phyloP scores from a whole-genome alignment of 2,329 filamentous ascomycete species.

The Calonectria honghensis region DNA sequence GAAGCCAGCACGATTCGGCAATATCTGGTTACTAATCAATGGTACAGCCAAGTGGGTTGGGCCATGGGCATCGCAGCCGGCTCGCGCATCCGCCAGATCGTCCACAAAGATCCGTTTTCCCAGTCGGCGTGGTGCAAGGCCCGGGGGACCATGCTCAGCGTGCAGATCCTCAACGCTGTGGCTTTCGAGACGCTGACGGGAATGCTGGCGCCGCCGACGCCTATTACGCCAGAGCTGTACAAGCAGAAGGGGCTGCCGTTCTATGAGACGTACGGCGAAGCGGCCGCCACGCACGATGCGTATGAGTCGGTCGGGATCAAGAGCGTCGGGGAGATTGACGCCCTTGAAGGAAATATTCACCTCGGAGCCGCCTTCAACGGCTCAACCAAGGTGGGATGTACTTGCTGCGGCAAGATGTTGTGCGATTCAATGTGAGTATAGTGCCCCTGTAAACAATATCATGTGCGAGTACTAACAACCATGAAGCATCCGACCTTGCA shows the following conservation, averaged over 20 bases:
- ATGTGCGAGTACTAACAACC: not conserved
- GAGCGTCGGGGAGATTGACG: conserved; percentile 34
- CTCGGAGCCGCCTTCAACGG: conserved; percentile 18
- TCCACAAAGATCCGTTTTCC: conserved; percentile 27
- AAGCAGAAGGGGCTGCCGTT: conserved; percentile 32
- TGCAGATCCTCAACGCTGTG: conserved; percentile 39
- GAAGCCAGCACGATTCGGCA: not conserved
- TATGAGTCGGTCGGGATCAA: not conserved
- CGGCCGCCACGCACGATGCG: not conserved
- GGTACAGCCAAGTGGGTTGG: conserved; percentile 27
- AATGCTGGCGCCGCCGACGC: conserved; percentile 36
- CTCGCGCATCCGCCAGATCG: conserved; percentile 28
- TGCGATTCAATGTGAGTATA: conserved; percentile 39
- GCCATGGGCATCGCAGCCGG: conserved; percentile 40
- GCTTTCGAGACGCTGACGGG: conserved; percentile 35
- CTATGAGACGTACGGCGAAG: conserved; percentile 31
- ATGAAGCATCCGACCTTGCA: conserved; percentile 36
- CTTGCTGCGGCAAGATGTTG: conserved; percentile 26
- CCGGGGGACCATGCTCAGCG: conserved; percentile 28
- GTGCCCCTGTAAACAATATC: too few species aligned
- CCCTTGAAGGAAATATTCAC: conserved; percentile 16
- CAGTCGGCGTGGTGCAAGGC: conserved; percentile 17
- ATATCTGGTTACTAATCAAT: too few species aligned
- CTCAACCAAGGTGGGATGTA: conserved; percentile 32
- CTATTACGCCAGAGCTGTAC: conserved; percentile 33